Base-by-base conservation (phyloP, 805 yeast species). In the Saccharomycopsis babjevae region DNA sequence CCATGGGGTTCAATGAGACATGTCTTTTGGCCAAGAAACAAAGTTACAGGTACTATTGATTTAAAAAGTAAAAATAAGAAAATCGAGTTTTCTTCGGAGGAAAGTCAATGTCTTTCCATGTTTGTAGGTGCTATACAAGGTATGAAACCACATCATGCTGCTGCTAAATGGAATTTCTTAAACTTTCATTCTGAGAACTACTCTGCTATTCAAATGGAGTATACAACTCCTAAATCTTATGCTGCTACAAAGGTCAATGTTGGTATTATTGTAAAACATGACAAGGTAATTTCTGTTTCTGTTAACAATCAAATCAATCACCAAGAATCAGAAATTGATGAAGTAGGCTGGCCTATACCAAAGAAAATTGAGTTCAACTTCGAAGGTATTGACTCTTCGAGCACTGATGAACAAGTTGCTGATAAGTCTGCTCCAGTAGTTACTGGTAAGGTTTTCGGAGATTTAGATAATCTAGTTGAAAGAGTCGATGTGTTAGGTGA, bases 1-100 rank as follows among this genome's bases (percentile, higher is more conserved):
- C 98, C 98, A 39, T 94, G 99, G 99, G 99, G 99, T 16, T 79
- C 88, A 8, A 92, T 94, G 97, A 84, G 97, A 73, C 99, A 94
- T 71, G 76, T 84, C 7, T 94, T 94, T 75, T 94, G 98, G 98
- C 99, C 99, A 65, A 82, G 98, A 72, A 86, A 91, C 72, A 64
- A 74, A 22, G 86, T 83, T 55, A 70, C 69, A 20, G 99, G 99
- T 69, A 76, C 82, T 20, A 73, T 94, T 52, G 62, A 63, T 32
- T 57, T 65, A 25, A 61, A 65, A 36, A 61, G 66, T 50, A 58
- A 71, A 57, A 62, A 63, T 42, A 65, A 68, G 42, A 64, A 68
- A 2, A 68, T 78, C 57, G 76, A 73, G 34, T 66, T 76, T 54
- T 70, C 72, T 28, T 76, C 75, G 32, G 52, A 22, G 22, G 52